Evolutionary conservation across 345 rosid genomes (phyloP), one percentile per base, ranked within the genome.

Genomic region (Eucalyptus viminalis): DNA sequence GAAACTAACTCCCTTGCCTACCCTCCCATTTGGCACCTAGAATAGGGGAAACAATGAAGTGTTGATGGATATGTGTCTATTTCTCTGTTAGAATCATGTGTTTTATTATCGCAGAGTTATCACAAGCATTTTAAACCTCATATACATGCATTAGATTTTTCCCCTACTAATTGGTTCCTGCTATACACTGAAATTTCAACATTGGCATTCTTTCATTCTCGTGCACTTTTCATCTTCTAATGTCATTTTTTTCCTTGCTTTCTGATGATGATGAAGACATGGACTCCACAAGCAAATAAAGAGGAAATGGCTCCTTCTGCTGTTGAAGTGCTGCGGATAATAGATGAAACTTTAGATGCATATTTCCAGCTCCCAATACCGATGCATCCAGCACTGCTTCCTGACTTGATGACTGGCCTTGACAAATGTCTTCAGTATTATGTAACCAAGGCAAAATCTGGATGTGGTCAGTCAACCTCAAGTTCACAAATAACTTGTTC

Each of bases 301-400:
- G 99, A 94, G 91, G 97, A 95, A 93, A 93, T 90, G 91, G 96
- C 99, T 89, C 93, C 94, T 47, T 98, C 99, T 93, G 95, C 97
- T 81, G 93, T 95, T 6, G 99, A 98, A 94, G 94, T 96, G 8
- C 88, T 97, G 93, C 93, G 95, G 72, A 93, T 95, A 86, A 93
- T 97, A 65, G 99, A 97, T 89, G 99, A 98, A 92, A 95, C 98
- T 50, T 89, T 98, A 69, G 97, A 96, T 47, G 96, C 99, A 21
- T 97, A 93, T 94, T 98, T 98, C 91, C 98, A 96, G 94, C 95
- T 98, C 89, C 98, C 99, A 15, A 98, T 98, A 92, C 99, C 97
- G 7, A 93, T 95, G 97, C 99, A 98, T 92, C 97, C 99, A 11
- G 95, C 96, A 9, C 92, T 98, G 88, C 94, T 98, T 86, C 99